These are phyloP conservation scores for Dryas alaskensis DNA, from an alignment of 306 rosid species.

Conservation along the genomic window DNA sequence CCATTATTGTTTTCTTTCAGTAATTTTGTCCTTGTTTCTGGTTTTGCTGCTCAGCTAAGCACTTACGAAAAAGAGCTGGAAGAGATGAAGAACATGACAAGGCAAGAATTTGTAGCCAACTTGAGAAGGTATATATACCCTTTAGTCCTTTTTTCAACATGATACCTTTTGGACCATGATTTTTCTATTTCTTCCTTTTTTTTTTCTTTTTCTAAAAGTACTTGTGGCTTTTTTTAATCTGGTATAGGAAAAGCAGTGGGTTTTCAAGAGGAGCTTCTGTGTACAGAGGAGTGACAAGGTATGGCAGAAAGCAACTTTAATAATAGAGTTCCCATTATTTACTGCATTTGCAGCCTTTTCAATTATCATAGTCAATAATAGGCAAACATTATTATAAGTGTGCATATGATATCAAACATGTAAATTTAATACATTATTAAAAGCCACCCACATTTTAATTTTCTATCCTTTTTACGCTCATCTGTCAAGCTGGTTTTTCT, in stretches of 20 bases:
- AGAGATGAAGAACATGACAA: slow-evolving; percentile 91
- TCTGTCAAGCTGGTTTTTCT: slow-evolving; percentile 9
- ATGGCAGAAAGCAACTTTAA: slow-evolving; percentile 53
- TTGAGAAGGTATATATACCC: slow-evolving; percentile 66
- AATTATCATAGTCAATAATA: slow-evolving; percentile 37
- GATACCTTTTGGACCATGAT: slow-evolving; percentile 17
- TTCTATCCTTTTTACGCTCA: background rate
- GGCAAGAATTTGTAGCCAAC: slow-evolving; percentile 97
- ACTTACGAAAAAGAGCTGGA: slow-evolving; percentile 85
- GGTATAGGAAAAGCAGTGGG: slow-evolving; percentile 93
- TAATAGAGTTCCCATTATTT: slow-evolving; percentile 50
- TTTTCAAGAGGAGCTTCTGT: slow-evolving; percentile 99
- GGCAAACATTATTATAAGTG: slow-evolving; percentile 26
- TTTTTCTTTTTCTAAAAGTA: background rate
- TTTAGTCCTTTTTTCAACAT: background rate
- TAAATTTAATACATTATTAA: background rate
- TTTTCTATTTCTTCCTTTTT: slow-evolving; percentile 4
- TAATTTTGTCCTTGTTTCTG: background rate
- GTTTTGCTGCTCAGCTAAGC: slow-evolving; percentile 59
- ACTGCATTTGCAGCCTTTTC: slow-evolving; percentile 51
- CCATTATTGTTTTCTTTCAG: background rate
- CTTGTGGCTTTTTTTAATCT: slow-evolving; percentile 11
- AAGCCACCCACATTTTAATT: slow-evolving; percentile 1
- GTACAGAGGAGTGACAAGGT: slow-evolving; percentile 99
- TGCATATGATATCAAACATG: background rate